Evolutionary conservation across 345 rosid species (phyloP).

Genomic region (Leavenworthia alabamica): DNA sequence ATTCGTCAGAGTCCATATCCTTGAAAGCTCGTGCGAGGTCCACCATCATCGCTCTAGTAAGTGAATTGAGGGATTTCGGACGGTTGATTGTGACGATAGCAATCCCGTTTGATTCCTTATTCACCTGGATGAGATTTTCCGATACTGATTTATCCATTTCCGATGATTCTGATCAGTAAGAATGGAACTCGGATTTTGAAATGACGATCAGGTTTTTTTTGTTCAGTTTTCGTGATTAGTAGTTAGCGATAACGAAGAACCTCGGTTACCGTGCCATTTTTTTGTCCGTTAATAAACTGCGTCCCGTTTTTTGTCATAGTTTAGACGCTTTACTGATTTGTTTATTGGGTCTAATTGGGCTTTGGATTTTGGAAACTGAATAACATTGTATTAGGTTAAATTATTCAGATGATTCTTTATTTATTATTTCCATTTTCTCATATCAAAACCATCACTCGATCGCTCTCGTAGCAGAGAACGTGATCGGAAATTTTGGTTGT

Average conservation of each 20-base stretch:
- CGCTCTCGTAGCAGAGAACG: conserved; percentile 10
- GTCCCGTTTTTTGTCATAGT: not conserved
- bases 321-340: too few species aligned
- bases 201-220: not conserved
- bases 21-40: conserved; percentile 62
- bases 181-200: not conserved
- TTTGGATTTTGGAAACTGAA: too few species aligned
- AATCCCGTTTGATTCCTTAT: conserved; percentile 54
- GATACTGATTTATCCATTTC: conserved; percentile 33
- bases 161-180: not conserved
- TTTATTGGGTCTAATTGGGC: too few species aligned
- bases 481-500: conserved; percentile 5
- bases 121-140: conserved; percentile 49
- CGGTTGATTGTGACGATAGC: conserved; percentile 76
- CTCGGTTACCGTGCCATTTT: conserved; percentile 24
- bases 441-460: not conserved
- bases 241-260: conserved; percentile 5
- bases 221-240: not conserved
- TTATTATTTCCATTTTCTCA: not conserved
- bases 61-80: conserved; percentile 81
- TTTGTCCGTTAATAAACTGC: conserved; percentile 22
- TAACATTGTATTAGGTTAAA: too few species aligned
- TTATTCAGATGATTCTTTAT: not conserved
- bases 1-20: conserved; percentile 45
- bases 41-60: conserved; percentile 64